Evolutionary conservation across 805 yeast genomes (phyloP).

Genomic region (Starmerella scarabaei): DNA sequence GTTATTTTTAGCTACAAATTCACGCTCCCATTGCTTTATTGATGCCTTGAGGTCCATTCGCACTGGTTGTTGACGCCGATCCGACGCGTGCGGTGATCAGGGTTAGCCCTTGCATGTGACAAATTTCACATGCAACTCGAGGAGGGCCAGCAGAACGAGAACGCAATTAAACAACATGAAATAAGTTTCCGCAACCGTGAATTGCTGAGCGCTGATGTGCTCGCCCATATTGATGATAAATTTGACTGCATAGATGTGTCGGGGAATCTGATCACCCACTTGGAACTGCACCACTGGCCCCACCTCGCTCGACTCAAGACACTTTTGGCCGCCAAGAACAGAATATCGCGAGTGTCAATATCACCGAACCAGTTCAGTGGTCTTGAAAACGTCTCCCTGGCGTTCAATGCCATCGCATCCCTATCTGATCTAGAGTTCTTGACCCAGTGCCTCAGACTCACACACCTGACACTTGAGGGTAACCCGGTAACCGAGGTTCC

Average conservation of each 20-base stretch:
- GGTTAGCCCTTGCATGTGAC: no score
- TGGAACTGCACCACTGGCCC: constrained; percentile 38
- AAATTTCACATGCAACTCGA: no score
- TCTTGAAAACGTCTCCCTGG: constrained; percentile 41
- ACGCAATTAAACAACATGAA: constrained; percentile 9
- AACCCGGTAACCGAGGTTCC: constrained; percentile 42
- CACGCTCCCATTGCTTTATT: constrained; percentile 18
- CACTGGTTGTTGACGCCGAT: no score
- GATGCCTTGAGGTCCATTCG: constrained; percentile 9
- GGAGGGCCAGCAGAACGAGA: no score
- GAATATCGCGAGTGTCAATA: constrained; percentile 27
- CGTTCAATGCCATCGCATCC: constrained; percentile 38
- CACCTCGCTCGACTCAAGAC: constrained; percentile 34
- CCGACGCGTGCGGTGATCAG: no score
- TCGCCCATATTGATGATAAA: constrained; percentile 32
- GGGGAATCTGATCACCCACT: constrained; percentile 50
- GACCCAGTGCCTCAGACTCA: constrained; percentile 32
- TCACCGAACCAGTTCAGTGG: no score
- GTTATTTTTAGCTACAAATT: constrained; percentile 9
- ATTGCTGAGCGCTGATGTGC: constrained; percentile 34
- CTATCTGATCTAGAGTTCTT: constrained; percentile 34
- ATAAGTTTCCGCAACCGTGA: constrained; percentile 23
- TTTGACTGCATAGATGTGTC: constrained; percentile 57
- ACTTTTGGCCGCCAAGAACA: constrained; percentile 51
- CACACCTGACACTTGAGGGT: constrained; percentile 40